Evolutionary conservation across 768 basidiomycete species (phyloP).

Genomic region (Calocybe cyanea): DNA sequence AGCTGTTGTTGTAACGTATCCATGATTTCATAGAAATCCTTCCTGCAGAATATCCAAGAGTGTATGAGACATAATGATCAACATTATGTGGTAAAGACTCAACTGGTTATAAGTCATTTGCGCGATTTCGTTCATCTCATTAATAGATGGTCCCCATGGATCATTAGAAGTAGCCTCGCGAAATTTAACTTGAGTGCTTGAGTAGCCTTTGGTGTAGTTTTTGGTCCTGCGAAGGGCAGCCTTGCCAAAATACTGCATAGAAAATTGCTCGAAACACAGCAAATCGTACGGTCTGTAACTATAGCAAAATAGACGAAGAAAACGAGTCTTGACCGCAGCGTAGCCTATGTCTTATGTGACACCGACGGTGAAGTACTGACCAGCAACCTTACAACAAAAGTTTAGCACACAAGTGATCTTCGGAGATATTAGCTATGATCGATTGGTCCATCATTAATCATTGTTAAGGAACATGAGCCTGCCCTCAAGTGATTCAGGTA

Average conservation of each 20-base stretch:
- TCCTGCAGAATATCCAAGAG: conserved; percentile 38
- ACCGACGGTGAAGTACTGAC: conserved; percentile 87
- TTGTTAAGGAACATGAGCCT: no score
- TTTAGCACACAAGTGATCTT: no score
- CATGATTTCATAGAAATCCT: conserved; percentile 99
- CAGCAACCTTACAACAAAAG: no score
- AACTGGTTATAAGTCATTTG: conserved; percentile 97
- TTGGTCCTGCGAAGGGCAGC: conserved; percentile 85
- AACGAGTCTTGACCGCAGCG: no score
- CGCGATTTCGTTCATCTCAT: conserved; percentile 99
- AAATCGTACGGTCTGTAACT: no score
- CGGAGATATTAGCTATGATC: no score
- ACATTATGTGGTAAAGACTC: conserved; percentile 5
- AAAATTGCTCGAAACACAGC: conserved; percentile 8
- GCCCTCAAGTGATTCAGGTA: no score
- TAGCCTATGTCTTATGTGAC: no score
- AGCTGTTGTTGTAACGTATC: conserved; percentile 99
- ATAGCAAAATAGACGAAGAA: no score
- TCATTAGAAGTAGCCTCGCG: conserved; percentile 97
- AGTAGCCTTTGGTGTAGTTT: conserved; percentile 95
- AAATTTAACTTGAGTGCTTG: conserved; percentile 92
- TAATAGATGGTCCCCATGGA: conserved; percentile 95
- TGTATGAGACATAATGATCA: not conserved
- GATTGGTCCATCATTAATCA: no score
- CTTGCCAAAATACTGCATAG: conserved; percentile 80